phyloP scores from a whole-genome alignment of 2,329 filamentous ascomycete species.

The Trichoderma oligosporum region DNA sequence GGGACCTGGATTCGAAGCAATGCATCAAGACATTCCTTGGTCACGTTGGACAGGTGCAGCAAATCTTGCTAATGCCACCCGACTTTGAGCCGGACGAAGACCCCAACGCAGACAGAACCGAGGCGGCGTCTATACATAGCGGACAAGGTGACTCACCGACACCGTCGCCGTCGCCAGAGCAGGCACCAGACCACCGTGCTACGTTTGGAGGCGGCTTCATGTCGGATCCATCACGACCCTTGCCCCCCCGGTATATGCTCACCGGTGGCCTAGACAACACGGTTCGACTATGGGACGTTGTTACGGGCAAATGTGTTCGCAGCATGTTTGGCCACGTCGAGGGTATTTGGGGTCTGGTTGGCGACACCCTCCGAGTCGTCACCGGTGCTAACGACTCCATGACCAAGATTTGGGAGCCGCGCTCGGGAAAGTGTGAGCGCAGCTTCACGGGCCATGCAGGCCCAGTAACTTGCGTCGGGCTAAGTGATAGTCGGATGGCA shows the following conservation, averaged over 20 bases:
- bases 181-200: constrained; percentile 44
- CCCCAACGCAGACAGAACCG: constrained; percentile 47
- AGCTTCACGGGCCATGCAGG: constrained; percentile 89
- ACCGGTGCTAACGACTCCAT: constrained; percentile 89
- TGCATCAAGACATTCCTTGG: constrained; percentile 78
- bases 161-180: constrained; percentile 28
- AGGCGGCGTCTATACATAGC: constrained; percentile 50
- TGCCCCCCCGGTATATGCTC: constrained; percentile 86
- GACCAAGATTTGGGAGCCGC: constrained; percentile 90
- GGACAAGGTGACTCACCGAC: constrained; percentile 43
- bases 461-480: constrained; percentile 86
- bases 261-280: constrained; percentile 89
- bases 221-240: constrained; percentile 57
- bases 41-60: constrained; percentile 93
- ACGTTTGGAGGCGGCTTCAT: constrained; percentile 62
- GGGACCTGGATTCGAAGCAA: constrained; percentile 81
- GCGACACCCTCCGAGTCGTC: constrained; percentile 82
- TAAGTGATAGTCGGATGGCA: constrained; percentile 85
- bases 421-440: constrained; percentile 84
- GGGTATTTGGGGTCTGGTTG: constrained; percentile 89
- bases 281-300: constrained; percentile 87
- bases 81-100: constrained; percentile 85
- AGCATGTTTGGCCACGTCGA: constrained; percentile 97
- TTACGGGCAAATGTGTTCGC: constrained; percentile 74
- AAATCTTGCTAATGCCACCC: constrained; percentile 75